Evolutionary conservation across 1,139 yeast species (phyloP).

Genomic region (Geotrichum australiense): DNA sequence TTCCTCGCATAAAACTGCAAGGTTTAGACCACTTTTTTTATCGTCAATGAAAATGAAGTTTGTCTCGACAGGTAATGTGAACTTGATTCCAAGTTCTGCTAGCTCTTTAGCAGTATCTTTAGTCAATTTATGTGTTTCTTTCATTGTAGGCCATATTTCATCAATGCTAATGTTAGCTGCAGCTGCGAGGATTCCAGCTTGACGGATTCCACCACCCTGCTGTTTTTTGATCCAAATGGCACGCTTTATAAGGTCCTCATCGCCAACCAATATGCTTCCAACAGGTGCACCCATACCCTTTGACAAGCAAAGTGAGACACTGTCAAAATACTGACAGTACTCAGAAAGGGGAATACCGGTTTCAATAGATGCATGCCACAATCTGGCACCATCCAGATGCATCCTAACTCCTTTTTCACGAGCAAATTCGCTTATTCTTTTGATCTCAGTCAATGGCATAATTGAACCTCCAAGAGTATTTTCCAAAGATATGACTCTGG

Average conservation of each 20-base stretch:
- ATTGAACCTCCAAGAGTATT: slow-evolving; percentile 82
- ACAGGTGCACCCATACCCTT: slow-evolving; percentile 93
- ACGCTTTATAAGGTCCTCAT: slow-evolving; percentile 50
- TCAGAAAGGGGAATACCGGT: slow-evolving; percentile 64
- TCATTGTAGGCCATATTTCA: slow-evolving; percentile 57
- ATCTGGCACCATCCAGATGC: slow-evolving; percentile 93
- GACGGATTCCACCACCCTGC: slow-evolving; percentile 93
- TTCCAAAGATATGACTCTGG: slow-evolving; percentile 76
- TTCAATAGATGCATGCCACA: slow-evolving; percentile 82
- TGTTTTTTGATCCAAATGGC: slow-evolving; percentile 89
- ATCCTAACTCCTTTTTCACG: slow-evolving; percentile 53
- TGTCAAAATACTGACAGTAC: slow-evolving; percentile 75
- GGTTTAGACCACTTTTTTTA: slow-evolving; percentile 52
- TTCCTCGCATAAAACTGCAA: slow-evolving; percentile 46
- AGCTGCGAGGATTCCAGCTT: slow-evolving; percentile 72
- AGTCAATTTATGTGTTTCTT: slow-evolving; percentile 62
- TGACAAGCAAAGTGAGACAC: slow-evolving; percentile 82
- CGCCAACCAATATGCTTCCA: slow-evolving; percentile 83
- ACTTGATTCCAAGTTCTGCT: slow-evolving; percentile 41
- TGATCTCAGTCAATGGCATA: slow-evolving; percentile 74
- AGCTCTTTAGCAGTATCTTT: slow-evolving; percentile 59
- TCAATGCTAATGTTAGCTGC: slow-evolving; percentile 80
- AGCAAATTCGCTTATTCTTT: slow-evolving; percentile 67
- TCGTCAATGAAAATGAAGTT: slow-evolving; percentile 79
- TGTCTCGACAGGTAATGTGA: slow-evolving; percentile 76